Evolutionary conservation across 225 moss, liverwort and hornwort genomes (phyloP).

Genomic region (Ulota crispa): DNA sequence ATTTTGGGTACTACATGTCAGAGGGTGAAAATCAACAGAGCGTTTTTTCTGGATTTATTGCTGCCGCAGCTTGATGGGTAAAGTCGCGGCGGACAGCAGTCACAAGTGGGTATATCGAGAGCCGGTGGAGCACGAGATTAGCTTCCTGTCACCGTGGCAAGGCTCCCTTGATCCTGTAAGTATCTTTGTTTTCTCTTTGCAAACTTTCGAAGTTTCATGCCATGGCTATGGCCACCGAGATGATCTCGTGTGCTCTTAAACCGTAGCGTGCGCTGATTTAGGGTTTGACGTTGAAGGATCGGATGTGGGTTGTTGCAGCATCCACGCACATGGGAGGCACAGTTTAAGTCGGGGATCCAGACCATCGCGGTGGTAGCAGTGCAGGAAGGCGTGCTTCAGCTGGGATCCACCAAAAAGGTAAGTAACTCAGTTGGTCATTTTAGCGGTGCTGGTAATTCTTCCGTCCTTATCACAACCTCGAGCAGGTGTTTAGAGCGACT

Average conservation of each 20-base stretch:
- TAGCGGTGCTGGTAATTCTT: background rate
- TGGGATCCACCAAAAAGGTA: conserved; percentile 64
- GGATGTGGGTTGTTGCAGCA: conserved; percentile 41
- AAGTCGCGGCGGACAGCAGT: conserved; percentile 90
- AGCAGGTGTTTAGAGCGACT: background rate
- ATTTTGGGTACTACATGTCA: background rate
- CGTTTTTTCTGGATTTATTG: background rate
- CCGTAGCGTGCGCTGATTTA: background rate
- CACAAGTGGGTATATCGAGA: conserved; percentile 97
- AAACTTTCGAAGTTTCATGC: background rate
- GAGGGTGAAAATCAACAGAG: background rate
- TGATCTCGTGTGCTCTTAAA: background rate
- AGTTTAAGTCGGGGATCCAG: conserved; percentile 71
- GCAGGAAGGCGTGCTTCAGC: conserved; percentile 62
- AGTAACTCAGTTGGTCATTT: conserved; percentile 21
- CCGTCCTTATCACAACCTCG: background rate
- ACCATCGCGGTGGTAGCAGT: conserved; percentile 64
- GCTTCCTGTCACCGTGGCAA: conserved; percentile 90
- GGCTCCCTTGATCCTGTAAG: conserved; percentile 89
- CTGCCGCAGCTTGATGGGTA: conserved; percentile 80
- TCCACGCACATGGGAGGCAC: conserved; percentile 67
- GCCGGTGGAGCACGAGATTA: conserved; percentile 86
- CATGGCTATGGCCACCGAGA: conserved; percentile 1
- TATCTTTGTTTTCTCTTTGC: background rate
- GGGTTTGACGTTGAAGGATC: conserved; percentile 15